phyloP scores from a whole-genome alignment of 106 monocot genomes.

The Acanthochlamys bracteata region DNA sequence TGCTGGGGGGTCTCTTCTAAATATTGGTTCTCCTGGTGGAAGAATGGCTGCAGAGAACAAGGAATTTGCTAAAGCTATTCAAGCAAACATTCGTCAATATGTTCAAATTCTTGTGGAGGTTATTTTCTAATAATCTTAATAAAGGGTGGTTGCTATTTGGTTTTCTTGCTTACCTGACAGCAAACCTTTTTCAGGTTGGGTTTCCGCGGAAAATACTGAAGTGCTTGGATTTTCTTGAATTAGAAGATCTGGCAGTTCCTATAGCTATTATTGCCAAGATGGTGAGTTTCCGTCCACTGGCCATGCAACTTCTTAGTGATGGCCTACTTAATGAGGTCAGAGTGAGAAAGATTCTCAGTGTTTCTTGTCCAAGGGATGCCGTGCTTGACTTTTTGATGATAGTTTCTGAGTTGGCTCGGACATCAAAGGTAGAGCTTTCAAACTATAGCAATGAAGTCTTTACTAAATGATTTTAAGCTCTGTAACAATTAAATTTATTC shows the following conservation, averaged over 20 bases:
- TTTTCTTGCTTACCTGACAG: background rate
- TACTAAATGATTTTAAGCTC: too few relatives aligned
- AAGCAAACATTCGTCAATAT: slow-evolving; percentile 59
- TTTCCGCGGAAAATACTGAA: slow-evolving; percentile 46
- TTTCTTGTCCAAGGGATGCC: slow-evolving; percentile 46
- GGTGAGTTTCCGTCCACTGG: slow-evolving; percentile 78
- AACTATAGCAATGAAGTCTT: too few relatives aligned
- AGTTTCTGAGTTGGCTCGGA: slow-evolving; percentile 93
- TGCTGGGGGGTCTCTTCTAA: slow-evolving; percentile 78
- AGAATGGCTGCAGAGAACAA: slow-evolving; percentile 69
- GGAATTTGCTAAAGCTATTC: slow-evolving; percentile 61
- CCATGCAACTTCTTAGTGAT: slow-evolving; percentile 69
- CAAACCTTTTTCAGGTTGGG: slow-evolving; percentile 42
- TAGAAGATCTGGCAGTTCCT: slow-evolving; percentile 50
- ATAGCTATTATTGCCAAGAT: slow-evolving; percentile 91
- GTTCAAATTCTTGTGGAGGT: slow-evolving; percentile 87
- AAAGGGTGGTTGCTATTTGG: background rate
- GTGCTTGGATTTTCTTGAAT: slow-evolving; percentile 53
- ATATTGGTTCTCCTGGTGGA: slow-evolving; percentile 67
- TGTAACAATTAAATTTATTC: too few relatives aligned
- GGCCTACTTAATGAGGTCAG: slow-evolving; percentile 57
- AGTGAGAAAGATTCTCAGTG: slow-evolving; percentile 40
- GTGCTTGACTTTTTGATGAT: slow-evolving; percentile 90
- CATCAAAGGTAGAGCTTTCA: slow-evolving; percentile 72
- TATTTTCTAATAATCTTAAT: slow-evolving; percentile 3